A percentile compares a stretch with the other conserved stretches of the same genome.
These are phyloP conservation scores for Oryza glaberrima DNA, from an alignment of 176 grass and related monocot species.

Conservation along the genomic window DNA sequence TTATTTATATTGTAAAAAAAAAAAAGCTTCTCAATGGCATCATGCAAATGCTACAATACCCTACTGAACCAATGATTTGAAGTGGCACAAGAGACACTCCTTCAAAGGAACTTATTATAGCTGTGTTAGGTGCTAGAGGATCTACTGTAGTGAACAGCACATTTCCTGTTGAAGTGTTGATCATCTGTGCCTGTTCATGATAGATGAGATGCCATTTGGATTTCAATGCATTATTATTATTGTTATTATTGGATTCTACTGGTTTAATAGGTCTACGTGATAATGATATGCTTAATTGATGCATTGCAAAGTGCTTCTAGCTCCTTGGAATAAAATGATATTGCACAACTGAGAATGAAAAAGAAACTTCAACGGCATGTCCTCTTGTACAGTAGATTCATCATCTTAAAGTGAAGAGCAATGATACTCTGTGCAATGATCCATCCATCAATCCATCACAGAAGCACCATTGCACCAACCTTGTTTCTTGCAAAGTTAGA, in stretches of 20 bases:
- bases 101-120: conserved; percentile 2
- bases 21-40: conserved; percentile 1
- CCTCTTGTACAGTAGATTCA: not conserved
- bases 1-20: not conserved
- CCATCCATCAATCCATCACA: not conserved
- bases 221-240: not conserved
- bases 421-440: not conserved
- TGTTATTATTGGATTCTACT: not conserved
- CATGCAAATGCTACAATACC: conserved; percentile 26
- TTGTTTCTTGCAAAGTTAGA: not conserved
- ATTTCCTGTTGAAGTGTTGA: not conserved
- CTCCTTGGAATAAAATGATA: not conserved
- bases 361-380: not conserved
- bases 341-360: not conserved
- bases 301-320: not conserved
- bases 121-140: conserved; percentile 31
- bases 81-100: not conserved
- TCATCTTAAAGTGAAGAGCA: not conserved
- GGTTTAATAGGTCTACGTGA: not conserved
- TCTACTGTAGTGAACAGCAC: conserved; percentile 25
- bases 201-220: conserved; percentile 16
- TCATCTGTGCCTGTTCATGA: conserved; percentile 5
- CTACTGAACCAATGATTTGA: conserved; percentile 42
- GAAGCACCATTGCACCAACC: conserved; percentile 36
- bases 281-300: not conserved